Conservation (phyloP, 768 basidiomycete genomes). For the Exsudoporus frostii region DNA sequence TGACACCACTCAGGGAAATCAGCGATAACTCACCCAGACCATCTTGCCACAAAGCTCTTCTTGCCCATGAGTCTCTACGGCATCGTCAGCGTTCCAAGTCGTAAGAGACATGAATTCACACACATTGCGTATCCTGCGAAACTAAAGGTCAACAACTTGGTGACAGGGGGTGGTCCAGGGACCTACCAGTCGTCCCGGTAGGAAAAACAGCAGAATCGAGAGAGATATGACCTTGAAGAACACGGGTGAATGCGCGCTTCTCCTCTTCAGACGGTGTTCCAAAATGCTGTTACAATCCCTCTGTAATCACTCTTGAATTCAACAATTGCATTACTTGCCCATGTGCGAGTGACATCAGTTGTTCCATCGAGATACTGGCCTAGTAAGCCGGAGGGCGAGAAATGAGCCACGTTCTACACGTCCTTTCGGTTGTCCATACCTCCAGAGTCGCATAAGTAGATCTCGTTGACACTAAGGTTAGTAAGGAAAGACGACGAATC, state of each 20-base stretch:
- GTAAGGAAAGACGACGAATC: background rate
- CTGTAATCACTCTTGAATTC: background rate
- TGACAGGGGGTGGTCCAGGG: background rate
- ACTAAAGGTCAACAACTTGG: background rate
- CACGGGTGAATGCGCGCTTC: slow-evolving; percentile 85
- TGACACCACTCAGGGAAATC: background rate
- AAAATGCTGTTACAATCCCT: slow-evolving; percentile 62
- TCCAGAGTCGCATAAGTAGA: slow-evolving; percentile 86
- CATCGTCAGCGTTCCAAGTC: background rate
- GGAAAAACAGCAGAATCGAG: slow-evolving; percentile 88
- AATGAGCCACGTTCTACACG: background rate
- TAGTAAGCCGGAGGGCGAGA: slow-evolving; percentile 18
- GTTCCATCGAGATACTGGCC: slow-evolving; percentile 91
- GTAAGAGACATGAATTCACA: slow-evolving; percentile 10
- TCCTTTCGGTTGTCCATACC: slow-evolving; percentile 38
- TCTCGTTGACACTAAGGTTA: slow-evolving; percentile 45
- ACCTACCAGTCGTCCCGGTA: slow-evolving; percentile 66
- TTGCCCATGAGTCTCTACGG: slow-evolving; percentile 74
- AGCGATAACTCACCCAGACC: slow-evolving; percentile 60
- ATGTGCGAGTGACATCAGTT: slow-evolving; percentile 91
- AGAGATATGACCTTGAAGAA: slow-evolving; percentile 87
- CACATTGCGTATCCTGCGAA: slow-evolving; percentile 54
- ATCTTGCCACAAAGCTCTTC: slow-evolving; percentile 79
- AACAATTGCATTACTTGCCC: slow-evolving; percentile 44
- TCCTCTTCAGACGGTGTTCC: slow-evolving; percentile 80